Evolutionary conservation across 75 land plant genomes (phyloP).

Genomic region (Sequoia sempervirens): DNA sequence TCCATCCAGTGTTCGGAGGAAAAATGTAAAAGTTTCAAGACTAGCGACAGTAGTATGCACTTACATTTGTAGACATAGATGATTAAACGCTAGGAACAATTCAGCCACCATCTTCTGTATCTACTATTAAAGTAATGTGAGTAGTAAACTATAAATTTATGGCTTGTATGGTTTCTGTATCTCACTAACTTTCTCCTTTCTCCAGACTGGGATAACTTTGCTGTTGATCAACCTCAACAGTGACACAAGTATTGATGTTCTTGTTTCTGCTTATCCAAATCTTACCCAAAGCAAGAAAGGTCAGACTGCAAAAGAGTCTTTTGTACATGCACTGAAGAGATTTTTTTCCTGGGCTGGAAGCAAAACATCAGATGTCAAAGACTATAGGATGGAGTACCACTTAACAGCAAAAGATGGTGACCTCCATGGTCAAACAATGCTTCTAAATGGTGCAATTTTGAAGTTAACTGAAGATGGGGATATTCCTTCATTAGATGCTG

Average conservation of each 20-base stretch:
- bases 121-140: not conserved
- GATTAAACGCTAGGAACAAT: not conserved
- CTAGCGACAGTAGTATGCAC: not conserved
- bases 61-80: not conserved
- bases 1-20: not conserved
- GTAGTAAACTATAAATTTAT: not conserved
- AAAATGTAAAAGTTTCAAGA: not conserved
- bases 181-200: not conserved
- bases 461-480: constrained; percentile 25
- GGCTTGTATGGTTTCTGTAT: not conserved
- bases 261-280: constrained; percentile 18
- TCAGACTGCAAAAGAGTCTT: constrained; percentile 1
- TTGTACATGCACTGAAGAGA: constrained; percentile 19
- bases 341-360: constrained; percentile 29
- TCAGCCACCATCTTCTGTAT: not conserved
- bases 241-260: constrained; percentile 30
- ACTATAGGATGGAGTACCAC: constrained; percentile 29
- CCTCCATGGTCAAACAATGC: constrained; percentile 43
- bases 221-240: constrained; percentile 64
- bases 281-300: constrained; percentile 1
- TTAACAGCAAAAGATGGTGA: constrained; percentile 42
- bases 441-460: constrained; percentile 51
- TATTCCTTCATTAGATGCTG: constrained; percentile 38
- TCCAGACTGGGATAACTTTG: constrained; percentile 68
- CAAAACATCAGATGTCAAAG: not conserved